Percentiles rank a stretch among this genome's conserved stretches.
phyloP scores from a whole-genome alignment of 1,284 basidiomycete genomes.

The Apiotrichum gamsii region DNA sequence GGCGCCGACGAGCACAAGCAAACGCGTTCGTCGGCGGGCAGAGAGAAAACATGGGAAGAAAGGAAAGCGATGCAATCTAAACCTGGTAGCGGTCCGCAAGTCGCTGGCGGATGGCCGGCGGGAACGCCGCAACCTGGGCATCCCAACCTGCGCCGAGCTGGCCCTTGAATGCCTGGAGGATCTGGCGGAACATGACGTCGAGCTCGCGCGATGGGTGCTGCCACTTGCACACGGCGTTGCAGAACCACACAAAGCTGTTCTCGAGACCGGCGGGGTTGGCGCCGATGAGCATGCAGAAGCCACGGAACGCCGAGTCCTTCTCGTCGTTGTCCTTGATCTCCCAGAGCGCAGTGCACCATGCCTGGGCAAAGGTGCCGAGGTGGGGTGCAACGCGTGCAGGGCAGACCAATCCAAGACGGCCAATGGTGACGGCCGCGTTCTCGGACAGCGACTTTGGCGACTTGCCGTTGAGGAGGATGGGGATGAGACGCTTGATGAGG shows the following conservation, averaged over 20 bases:
- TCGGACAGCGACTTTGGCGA: constrained; percentile 91
- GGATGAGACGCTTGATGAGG: constrained; percentile 80
- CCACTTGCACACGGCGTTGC: constrained; percentile 94
- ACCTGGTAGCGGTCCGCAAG: constrained; percentile 45
- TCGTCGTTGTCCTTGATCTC: constrained; percentile 99
- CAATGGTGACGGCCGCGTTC: constrained; percentile 99
- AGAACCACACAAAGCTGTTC: constrained; percentile 87
- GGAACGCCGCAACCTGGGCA: constrained; percentile 32
- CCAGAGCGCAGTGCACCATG: constrained; percentile 95
- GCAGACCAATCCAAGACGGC: constrained; percentile 88
- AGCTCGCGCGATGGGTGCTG: constrained; percentile 79
- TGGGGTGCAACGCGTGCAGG: constrained; percentile 83
- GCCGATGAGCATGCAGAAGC: constrained; percentile 92
- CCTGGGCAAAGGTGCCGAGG: constrained; percentile 81
- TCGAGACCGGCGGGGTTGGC: constrained; percentile 85
- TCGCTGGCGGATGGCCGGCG: constrained; percentile 41
- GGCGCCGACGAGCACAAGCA: neutral
- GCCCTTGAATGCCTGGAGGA: constrained; percentile 44
- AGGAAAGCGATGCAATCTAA: constrained; percentile 17
- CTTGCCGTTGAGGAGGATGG: constrained; percentile 83
- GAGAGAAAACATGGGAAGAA: neutral
- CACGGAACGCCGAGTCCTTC: constrained; percentile 99
- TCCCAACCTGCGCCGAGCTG: constrained; percentile 44
- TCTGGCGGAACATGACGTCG: constrained; percentile 75
- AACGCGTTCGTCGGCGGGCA: neutral